Percentiles rank a stretch among this genome's conserved stretches.
These are phyloP conservation scores for Tuber aestivum DNA, from an alignment of 495 filamentous ascomycete genomes.

Conservation along the genomic window DNA sequence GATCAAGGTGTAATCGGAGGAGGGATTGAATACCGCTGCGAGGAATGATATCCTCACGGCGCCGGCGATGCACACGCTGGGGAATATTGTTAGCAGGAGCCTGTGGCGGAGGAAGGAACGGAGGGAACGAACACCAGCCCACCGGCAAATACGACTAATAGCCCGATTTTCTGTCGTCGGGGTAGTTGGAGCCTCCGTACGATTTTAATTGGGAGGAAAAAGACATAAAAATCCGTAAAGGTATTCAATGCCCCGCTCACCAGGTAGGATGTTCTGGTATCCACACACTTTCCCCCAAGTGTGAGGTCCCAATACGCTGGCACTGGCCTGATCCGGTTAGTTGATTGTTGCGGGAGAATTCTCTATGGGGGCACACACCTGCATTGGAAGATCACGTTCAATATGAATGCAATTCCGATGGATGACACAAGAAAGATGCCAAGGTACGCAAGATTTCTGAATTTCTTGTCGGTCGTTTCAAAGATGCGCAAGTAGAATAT, in stretches of 20 bases:
- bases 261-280: slow-evolving; percentile 46
- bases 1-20: neutral
- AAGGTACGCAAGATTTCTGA: neutral
- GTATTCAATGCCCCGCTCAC: slow-evolving; percentile 52
- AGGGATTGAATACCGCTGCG: neutral
- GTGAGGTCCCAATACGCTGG: neutral
- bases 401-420: neutral
- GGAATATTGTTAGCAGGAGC: neutral
- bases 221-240: slow-evolving; percentile 43
- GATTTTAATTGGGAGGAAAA: slow-evolving; percentile 50
- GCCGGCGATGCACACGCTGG: neutral
- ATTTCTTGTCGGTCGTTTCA: neutral
- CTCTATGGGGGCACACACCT: neutral
- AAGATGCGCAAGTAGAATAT: neutral
- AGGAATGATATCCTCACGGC: neutral
- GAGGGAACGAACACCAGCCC: neutral
- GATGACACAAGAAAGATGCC: neutral
- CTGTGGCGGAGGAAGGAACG: neutral
- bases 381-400: neutral
- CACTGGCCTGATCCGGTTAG: neutral
- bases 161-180: slow-evolving; percentile 47
- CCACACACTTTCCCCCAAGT: slow-evolving; percentile 49
- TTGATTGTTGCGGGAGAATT: neutral
- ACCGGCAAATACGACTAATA: slow-evolving; percentile 21
- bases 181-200: slow-evolving; percentile 49